phyloP scores from a whole-genome alignment of 805 yeast species.

The Saturnispora sanitii region DNA sequence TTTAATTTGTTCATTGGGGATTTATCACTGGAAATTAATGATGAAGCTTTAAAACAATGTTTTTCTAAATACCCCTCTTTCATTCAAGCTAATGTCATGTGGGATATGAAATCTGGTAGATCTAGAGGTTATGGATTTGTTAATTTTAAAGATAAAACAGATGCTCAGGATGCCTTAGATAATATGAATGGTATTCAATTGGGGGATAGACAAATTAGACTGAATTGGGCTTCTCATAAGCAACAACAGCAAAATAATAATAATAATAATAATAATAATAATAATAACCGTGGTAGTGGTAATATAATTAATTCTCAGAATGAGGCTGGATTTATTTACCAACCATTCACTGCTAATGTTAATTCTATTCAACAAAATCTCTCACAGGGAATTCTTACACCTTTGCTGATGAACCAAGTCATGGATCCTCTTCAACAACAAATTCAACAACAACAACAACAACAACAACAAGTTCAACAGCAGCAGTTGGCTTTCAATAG shows the following conservation, averaged over 20 bases:
- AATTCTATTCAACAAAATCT: not conserved
- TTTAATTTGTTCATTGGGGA: conserved; percentile 83
- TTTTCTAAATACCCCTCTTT: conserved; percentile 51
- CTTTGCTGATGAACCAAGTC: conserved; percentile 2
- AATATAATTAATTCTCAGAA: conserved; percentile 12
- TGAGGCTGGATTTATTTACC: conserved; percentile 12
- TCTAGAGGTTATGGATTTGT: conserved; percentile 91
- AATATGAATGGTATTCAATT: conserved; percentile 66
- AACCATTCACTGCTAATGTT: not conserved
- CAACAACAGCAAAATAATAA: conserved; percentile 24
- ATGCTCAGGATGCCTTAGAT: conserved; percentile 65
- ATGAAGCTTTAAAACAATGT: conserved; percentile 51
- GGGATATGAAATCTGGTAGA: conserved; percentile 93
- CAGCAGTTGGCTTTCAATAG: too few species aligned
- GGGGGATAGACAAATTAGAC: conserved; percentile 67
- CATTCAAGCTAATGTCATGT: conserved; percentile 85
- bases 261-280: conserved; percentile 2
- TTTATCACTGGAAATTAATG: conserved; percentile 71
- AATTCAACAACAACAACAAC: not conserved
- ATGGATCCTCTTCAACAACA: conserved; percentile 1
- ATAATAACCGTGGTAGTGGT: conserved; percentile 7
- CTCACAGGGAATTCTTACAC: conserved; percentile 3
- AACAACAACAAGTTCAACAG: conserved; percentile 9
- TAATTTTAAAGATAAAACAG: conserved; percentile 53
- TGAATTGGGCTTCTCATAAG: conserved; percentile 83